Evolutionary conservation across 345 rosid species (phyloP), one percentile per base, ranked within the genome.

Genomic region (Limnanthes douglasii): DNA sequence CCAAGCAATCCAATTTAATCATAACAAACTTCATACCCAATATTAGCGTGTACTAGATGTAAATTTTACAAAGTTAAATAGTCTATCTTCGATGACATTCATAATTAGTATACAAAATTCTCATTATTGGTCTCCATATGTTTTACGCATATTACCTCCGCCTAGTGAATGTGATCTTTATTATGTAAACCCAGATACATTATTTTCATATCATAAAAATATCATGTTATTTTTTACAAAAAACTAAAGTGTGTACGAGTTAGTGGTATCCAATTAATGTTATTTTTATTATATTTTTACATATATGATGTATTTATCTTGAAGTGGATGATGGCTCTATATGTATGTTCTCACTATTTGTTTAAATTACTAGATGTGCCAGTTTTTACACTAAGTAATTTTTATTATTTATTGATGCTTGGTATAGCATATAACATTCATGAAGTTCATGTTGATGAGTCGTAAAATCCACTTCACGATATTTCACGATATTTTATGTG

Each of bases 241-340:
- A 73, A 68, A 65, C n/a, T n/a, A n/a, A n/a, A n/a, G n/a, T n/a
- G n/a, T n/a, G n/a, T n/a, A n/a, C n/a, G n/a, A n/a, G n/a, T n/a
- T n/a, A n/a, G n/a, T 28, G 24, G n/a, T n/a, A n/a, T n/a, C n/a
- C n/a, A n/a, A n/a, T n/a, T n/a, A n/a, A n/a, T n/a, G n/a, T n/a
- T n/a, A n/a, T n/a, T n/a, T n/a, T n/a, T n/a, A n/a, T n/a, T n/a
- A n/a, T n/a, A n/a, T n/a, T n/a, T n/a, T n/a, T n/a, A n/a, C n/a
- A n/a, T n/a, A n/a, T n/a, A n/a, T n/a, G n/a, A n/a, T n/a, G n/a
- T 30, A 55, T 51, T 18, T 39, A 28, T 50, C 48, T 15, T 66
- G 63, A 85, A 90, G 98, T 67, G 98, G 47, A 81, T 78, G 94
- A 80, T 90, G 98, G 86, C 96, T 29, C 67, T 90, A 18, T 74